Evolutionary conservation across 345 rosid species (phyloP).

Genomic region (Litchi chinensis): DNA sequence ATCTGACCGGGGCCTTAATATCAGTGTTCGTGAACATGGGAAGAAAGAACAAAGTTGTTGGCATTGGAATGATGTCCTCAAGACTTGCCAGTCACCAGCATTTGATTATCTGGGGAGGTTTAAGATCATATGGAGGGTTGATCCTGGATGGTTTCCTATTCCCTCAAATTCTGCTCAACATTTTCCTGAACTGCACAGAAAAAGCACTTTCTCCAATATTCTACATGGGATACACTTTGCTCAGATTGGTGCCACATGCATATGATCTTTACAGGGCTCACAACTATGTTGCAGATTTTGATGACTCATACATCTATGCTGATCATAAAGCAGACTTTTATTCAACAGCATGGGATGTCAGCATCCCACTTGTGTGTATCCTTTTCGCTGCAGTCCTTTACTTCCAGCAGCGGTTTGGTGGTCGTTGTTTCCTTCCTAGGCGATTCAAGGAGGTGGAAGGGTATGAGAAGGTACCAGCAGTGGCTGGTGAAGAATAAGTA

Average conservation of each 20-base stretch:
- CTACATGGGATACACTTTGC: constrained; percentile 40
- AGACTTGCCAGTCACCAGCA: neutral
- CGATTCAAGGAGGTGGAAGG: constrained; percentile 29
- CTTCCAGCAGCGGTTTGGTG: constrained; percentile 53
- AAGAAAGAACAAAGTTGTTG: constrained; percentile 11
- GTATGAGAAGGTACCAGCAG: constrained; percentile 41
- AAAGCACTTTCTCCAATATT: constrained; percentile 35
- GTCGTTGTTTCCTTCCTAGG: constrained; percentile 44
- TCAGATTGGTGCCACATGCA: constrained; percentile 49
- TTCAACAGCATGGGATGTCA: constrained; percentile 48
- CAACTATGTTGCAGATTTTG: constrained; percentile 12
- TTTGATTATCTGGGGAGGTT: constrained; percentile 25
- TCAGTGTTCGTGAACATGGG: constrained; percentile 23
- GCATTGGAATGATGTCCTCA: neutral
- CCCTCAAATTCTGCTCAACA: constrained; percentile 54
- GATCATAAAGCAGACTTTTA: constrained; percentile 36
- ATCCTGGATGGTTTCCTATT: constrained; percentile 50
- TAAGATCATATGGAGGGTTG: constrained; percentile 49
- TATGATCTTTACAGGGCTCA: constrained; percentile 50
- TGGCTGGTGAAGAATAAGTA: neutral
- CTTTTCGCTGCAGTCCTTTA: constrained; percentile 38
- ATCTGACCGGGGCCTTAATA: constrained; percentile 41
- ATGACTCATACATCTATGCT: constrained; percentile 46
- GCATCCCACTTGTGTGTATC: constrained; percentile 35
- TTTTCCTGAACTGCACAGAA: constrained; percentile 39